Evolutionary conservation across 441 rosid genomes (phyloP).

Genomic region (Populus hybrid): DNA sequence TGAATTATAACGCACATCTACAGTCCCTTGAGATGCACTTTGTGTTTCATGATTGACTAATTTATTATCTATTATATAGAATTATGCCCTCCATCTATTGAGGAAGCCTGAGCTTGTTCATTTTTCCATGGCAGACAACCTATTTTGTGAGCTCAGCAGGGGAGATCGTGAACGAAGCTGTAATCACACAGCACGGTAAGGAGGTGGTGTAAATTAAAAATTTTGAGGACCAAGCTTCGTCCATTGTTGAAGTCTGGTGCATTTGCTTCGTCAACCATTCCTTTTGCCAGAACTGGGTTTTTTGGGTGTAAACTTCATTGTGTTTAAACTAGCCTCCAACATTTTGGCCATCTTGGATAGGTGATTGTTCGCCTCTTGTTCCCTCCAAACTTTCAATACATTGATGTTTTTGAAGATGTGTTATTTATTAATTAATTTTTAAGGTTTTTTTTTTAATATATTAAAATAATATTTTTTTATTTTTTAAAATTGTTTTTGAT

Average conservation of each 20-base stretch:
- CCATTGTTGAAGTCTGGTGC: neutral
- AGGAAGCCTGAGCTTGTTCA: neutral
- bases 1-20: neutral
- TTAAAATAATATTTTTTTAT: too few species aligned
- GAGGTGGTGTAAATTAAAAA: slow-evolving; percentile 37
- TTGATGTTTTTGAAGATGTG: too few species aligned
- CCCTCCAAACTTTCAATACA: too few species aligned
- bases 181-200: slow-evolving; percentile 42
- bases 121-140: slow-evolving; percentile 40
- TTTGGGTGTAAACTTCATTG: neutral
- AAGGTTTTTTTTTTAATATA: too few species aligned
- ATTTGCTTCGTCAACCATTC: neutral
- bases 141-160: slow-evolving; percentile 47
- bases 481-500: too few species aligned
- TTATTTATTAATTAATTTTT: too few species aligned
- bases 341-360: neutral
- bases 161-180: slow-evolving; percentile 36
- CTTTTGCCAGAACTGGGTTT: neutral
- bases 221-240: neutral
- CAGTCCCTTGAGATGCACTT: neutral
- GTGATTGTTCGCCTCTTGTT: neutral
- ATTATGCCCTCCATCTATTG: neutral
- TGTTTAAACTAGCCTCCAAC: neutral
- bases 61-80: neutral
- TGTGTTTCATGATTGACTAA: neutral